Base-by-base conservation (phyloP, 2,329 filamentous ascomycete genomes). In the Annulohypoxylon truncatum region DNA sequence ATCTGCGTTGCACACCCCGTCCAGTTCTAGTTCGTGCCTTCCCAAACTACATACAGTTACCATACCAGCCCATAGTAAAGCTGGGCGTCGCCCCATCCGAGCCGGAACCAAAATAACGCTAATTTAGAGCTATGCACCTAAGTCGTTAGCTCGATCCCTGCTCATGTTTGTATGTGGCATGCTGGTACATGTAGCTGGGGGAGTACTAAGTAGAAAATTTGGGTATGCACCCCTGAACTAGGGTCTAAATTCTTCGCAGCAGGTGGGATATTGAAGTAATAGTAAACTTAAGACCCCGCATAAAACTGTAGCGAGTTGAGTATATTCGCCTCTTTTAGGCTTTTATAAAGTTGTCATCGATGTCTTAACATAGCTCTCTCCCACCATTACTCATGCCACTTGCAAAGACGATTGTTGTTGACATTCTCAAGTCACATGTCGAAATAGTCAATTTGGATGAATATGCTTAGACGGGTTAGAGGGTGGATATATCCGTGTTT, bases 151-250 rank as follows among this genome's bases (percentile, higher is more conserved):
- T 29, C 24, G 8, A 54, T 28, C 65, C 65, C 48, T 61, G 61
- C 35, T 33, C 33, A 51, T 40, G 40, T 59, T 53, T 46, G 40
- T 40, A 44, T n/a, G 5, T n/a, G 5, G 12, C 29, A 33, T 33
- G 33, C 3, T 35, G 13, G 33, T 15, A 20, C 15, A 22, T n/a
- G 38, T 18, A 42, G 38, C 38, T 42, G 38, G 38, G 48, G 31
- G 38, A 54, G 26, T 38, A 38, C 35, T 18, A 7, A 35, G 42
- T 50, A 18, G 46, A 58, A 53, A 47, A 55, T 47, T 46, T 47
- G 53, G 28, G 31, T 42, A 61, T 64, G 61, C 52, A 67, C 66
- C 66, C 66, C 66, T 69, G 64, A 64, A 55, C 64, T 26, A 61
- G 67, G 67, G 50, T 67, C 57, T 35, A 33, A 62, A 59, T 57